These are phyloP conservation scores for Fusarium metavorans DNA, from an alignment of 2,329 filamentous ascomycete species.

Conservation along the genomic window DNA sequence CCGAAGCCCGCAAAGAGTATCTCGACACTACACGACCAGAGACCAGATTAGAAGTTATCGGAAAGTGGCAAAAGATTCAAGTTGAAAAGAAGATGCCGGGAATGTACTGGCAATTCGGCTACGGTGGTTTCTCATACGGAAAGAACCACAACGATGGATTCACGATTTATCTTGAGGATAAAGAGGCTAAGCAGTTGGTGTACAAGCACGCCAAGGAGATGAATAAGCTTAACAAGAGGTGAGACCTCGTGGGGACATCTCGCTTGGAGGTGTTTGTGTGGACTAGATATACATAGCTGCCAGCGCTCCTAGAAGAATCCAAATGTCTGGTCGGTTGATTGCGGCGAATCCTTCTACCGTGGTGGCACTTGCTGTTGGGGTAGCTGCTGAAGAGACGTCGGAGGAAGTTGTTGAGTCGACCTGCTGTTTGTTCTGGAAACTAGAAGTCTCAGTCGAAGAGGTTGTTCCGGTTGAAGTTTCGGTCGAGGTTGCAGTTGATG, in stretches of 20 bases:
- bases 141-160: slow-evolving; percentile 68
- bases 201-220: slow-evolving; percentile 59
- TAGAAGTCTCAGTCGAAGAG: not conserved
- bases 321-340: slow-evolving; percentile 17
- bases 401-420: not conserved
- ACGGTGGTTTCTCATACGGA: slow-evolving; percentile 63
- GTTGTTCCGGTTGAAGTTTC: not conserved
- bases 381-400: not conserved
- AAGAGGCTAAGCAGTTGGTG: slow-evolving; percentile 57
- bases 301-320: slow-evolving; percentile 10
- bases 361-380: not conserved
- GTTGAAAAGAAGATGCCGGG: slow-evolving; percentile 63
- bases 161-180: slow-evolving; percentile 66
- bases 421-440: slow-evolving; percentile 27
- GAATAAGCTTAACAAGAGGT: slow-evolving; percentile 41
- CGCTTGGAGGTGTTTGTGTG: not conserved
- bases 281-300: slow-evolving; percentile 5
- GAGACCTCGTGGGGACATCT: not conserved
- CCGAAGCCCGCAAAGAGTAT: slow-evolving; percentile 59
- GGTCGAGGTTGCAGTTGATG: slow-evolving; percentile 4
- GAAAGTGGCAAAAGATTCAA: slow-evolving; percentile 62
- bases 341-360: slow-evolving; percentile 1
- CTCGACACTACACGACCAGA: slow-evolving; percentile 54
- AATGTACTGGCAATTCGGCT: slow-evolving; percentile 70
- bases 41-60: slow-evolving; percentile 60